These are phyloP conservation scores for Panicum virgatum DNA, from an alignment of 202 grass and related monocot genomes.

Conservation along the genomic window DNA sequence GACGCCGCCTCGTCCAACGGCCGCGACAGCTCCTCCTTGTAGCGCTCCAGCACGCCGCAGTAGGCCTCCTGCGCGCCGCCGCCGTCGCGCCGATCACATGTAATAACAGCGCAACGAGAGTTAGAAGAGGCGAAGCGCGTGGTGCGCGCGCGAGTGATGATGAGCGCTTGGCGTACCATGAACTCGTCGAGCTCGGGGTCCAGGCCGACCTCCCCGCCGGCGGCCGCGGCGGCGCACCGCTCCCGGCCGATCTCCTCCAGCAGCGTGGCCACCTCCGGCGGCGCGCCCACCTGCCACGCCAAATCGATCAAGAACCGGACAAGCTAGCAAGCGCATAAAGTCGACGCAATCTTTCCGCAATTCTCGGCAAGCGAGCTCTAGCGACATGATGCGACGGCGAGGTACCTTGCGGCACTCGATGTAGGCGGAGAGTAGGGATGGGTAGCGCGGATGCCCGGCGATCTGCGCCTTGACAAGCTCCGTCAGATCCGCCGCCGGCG, in stretches of 20 bases:
- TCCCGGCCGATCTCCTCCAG: conserved; percentile 83
- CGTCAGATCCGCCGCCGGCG: conserved; percentile 60
- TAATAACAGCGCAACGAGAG: conserved; percentile 52
- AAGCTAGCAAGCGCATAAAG: not conserved
- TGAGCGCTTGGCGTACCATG: conserved; percentile 57
- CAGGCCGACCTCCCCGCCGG: conserved; percentile 48
- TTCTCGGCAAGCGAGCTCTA: not conserved
- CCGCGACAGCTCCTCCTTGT: conserved; percentile 92
- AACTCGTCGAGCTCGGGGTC: conserved; percentile 98
- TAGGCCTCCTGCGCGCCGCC: conserved; percentile 65
- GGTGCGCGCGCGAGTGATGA: not conserved
- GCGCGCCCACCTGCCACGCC: conserved; percentile 74
- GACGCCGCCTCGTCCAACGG: conserved; percentile 89
- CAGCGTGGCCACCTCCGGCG: conserved; percentile 77
- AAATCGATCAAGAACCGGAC: not conserved
- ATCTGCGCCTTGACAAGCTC: conserved; percentile 90
- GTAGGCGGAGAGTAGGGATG: conserved; percentile 82
- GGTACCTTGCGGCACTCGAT: conserved; percentile 91
- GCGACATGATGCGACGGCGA: not conserved
- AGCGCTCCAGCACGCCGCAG: conserved; percentile 68
- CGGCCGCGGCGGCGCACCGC: conserved; percentile 26
- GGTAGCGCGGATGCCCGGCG: conserved; percentile 85
- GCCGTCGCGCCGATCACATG: conserved; percentile 36
- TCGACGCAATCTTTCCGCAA: not conserved
- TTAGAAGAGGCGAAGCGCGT: not conserved